phyloP scores from a whole-genome alignment of 2,329 filamentous ascomycete species.

The Stagonosporopsis vannaccii region DNA sequence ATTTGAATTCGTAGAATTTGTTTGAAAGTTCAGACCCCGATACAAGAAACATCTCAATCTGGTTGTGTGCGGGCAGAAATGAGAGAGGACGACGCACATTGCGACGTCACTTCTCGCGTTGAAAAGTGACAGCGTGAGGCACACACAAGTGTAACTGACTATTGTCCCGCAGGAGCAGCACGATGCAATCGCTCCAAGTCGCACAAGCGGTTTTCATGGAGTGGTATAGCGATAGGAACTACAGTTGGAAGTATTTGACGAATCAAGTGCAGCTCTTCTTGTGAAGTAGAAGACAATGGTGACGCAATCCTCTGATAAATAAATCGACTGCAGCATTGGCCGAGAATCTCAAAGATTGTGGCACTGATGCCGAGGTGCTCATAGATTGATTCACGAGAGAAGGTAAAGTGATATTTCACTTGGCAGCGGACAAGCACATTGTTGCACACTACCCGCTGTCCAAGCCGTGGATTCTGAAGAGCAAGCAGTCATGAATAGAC shows the following conservation, averaged over 20 bases:
- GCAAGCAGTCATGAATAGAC: too few relatives aligned
- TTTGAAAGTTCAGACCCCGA: not conserved
- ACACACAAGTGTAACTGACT: not conserved
- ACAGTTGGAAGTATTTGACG: not conserved
- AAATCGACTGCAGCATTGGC: not conserved
- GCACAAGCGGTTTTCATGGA: not conserved
- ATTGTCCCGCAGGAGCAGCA: not conserved
- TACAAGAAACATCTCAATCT: not conserved
- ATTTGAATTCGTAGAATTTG: slow-evolving; percentile 3
- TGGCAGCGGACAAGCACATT: too few relatives aligned
- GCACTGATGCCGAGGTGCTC: not conserved
- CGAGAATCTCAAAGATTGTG: not conserved
- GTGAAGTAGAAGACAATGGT: not conserved
- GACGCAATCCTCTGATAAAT: not conserved
- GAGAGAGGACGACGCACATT: not conserved
- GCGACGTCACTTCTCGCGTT: not conserved
- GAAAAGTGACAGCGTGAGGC: not conserved
- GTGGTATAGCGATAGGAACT: too few relatives aligned
- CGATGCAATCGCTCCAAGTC: not conserved
- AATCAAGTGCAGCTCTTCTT: not conserved
- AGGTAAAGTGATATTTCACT: too few relatives aligned
- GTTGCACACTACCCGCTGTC: too few relatives aligned
- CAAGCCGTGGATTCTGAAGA: too few relatives aligned
- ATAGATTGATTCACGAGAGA: not conserved
- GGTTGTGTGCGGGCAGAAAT: not conserved